phyloP scores from a whole-genome alignment of 352 stramenopile species.

The Phytophthora idaei region DNA sequence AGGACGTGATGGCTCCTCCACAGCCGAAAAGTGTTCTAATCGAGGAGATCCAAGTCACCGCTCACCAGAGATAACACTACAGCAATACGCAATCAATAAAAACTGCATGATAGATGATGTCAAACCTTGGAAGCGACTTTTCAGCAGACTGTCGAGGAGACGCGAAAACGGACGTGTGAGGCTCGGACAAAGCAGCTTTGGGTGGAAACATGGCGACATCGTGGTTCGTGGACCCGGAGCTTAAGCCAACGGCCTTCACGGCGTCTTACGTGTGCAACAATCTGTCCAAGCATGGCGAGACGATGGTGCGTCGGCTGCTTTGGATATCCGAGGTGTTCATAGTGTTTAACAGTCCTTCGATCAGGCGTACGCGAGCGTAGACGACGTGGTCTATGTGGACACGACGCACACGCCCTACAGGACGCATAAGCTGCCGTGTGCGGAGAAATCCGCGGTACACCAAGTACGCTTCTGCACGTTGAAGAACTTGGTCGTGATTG shows the following conservation, averaged over 20 bases:
- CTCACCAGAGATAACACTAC: conserved; percentile 19
- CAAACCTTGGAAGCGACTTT: conserved; percentile 16
- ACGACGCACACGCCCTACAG: conserved; percentile 46
- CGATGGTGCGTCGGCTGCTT: conserved; percentile 34
- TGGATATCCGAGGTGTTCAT: not conserved
- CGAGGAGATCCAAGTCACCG: conserved; percentile 33
- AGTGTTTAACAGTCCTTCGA: conserved; percentile 1
- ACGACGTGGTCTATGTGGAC: conserved; percentile 56
- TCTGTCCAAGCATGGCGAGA: conserved; percentile 53
- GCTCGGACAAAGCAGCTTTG: not conserved
- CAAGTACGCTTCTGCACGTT: conserved; percentile 71
- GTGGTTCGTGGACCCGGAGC: conserved; percentile 54
- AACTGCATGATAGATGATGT: conserved; percentile 24
- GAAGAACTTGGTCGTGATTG: conserved; percentile 51
- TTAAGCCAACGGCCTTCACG: conserved; percentile 47
- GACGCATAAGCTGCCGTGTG: conserved; percentile 46
- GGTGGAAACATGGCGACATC: conserved; percentile 40
- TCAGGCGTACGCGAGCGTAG: conserved; percentile 52
- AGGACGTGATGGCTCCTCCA: conserved; percentile 1
- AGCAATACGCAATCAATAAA: conserved; percentile 20
- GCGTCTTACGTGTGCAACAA: conserved; percentile 64
- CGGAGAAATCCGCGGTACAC: conserved; percentile 58
- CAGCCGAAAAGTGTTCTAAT: conserved; percentile 30
- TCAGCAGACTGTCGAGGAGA: conserved; percentile 6
- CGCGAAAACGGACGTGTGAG: conserved; percentile 13